Evolutionary conservation across 495 filamentous ascomycete species (phyloP), one percentile per base, ranked within the genome.

Genomic region (Trichocladium uniseriatum): DNA sequence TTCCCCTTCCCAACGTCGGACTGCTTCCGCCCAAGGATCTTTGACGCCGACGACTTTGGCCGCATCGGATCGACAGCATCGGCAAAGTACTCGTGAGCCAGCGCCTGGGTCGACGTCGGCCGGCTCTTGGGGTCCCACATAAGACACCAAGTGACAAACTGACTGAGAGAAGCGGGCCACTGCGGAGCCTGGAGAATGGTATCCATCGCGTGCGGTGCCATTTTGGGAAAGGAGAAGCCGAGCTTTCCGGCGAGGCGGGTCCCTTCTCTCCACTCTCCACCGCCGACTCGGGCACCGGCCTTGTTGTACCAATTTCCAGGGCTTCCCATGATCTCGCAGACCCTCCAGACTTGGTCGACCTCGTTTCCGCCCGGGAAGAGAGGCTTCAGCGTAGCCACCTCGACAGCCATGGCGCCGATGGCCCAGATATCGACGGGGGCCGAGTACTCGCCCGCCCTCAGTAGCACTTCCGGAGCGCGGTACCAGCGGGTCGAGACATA

Each of bases 401-500:
- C 94, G 2, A 99, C 94, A 6, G 94, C 92, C 94, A 99, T 99
- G n/a, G 94, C 94, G 62, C 94, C 94, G 37, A 99, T 77, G 10
- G 84, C 94, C 94, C 94, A 99, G 61, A 99, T 97, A 64, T 99
- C 94, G 5, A 99, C 94, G 0, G 94, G 94, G 0, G 94, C 87
- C 0, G 91, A 97, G 69, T 99, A 99, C 65, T 96, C 88, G 39
- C 94, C 94, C 8, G 94, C 94, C 54, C 94, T 81, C 27, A 99
- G 71, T 28, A 99, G 75, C 1, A 99, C 94, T 59, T 99, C 94
- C 0, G 94, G 94, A 5, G 94, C 94, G 39, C 94, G 87, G 60
- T 99, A 99, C 94, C 94, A 99, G 54, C 94, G 72, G 5, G 94
- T 99, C 0, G 94, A 99, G 29, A 99, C 94, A 58, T 99, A 99